A percentile compares a stretch with the other conserved stretches of the same genome.
phyloP scores from a whole-genome alignment of 208 protist species.

The Tetramitus jugosus region DNA sequence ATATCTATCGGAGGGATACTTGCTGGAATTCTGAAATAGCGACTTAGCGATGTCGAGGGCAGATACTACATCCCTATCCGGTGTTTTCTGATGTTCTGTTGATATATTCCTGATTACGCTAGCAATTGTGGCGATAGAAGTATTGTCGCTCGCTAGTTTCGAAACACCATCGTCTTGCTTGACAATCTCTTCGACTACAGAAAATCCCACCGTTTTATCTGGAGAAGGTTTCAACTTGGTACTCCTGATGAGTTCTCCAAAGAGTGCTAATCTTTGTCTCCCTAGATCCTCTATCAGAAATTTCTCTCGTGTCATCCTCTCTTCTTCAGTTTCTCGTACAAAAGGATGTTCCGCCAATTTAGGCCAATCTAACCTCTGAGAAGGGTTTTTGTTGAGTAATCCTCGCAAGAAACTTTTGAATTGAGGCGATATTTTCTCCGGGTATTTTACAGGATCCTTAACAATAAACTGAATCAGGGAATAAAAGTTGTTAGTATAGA shows the following conservation, averaged over 20 bases:
- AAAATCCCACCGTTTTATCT: background rate
- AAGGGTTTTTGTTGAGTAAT: constrained; percentile 80
- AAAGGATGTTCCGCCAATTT: constrained; percentile 72
- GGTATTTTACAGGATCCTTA: constrained; percentile 71
- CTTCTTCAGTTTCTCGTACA: constrained; percentile 58
- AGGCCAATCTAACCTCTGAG: constrained; percentile 79
- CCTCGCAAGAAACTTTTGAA: constrained; percentile 83
- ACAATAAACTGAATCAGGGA: constrained; percentile 89
- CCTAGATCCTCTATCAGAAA: background rate
- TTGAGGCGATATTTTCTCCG: constrained; percentile 63
- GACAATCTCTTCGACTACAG: background rate
- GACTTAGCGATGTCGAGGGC: no score
- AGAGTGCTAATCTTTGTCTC: constrained; percentile 3
- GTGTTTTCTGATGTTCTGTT: no score
- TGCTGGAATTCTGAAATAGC: no score
- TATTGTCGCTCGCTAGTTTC: background rate
- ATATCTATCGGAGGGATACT: no score
- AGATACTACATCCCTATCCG: no score
- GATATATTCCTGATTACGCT: no score
- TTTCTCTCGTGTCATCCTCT: constrained; percentile 27
- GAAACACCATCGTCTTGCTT: background rate
- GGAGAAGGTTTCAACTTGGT: background rate
- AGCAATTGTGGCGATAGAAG: background rate
- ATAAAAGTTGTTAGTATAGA: constrained; percentile 87
- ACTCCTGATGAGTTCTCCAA: background rate